Evolutionary conservation across 495 filamentous ascomycete genomes (phyloP), one percentile per base, ranked within the genome.

Genomic region (Talaromyces stipitatus): DNA sequence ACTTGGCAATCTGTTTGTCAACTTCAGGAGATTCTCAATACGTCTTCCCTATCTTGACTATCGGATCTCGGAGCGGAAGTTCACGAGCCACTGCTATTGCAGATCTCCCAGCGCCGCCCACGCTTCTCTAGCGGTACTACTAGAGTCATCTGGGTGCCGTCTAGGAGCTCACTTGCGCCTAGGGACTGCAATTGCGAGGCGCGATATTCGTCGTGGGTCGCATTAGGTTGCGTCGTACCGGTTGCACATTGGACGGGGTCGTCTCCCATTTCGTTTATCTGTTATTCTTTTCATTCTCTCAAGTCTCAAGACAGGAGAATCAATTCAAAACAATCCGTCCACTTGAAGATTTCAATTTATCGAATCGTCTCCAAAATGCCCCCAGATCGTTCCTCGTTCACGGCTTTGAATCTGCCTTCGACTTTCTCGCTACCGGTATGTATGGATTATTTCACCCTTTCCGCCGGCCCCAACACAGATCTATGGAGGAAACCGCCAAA

Each of bases 361-460:
- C 20, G 22, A 24, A 36, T 9, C 29, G 20, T 47, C n/a, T n/a
- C n/a, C 58, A 70, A 57, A 32, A 81, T 82, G 78, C 73, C 78
- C 61, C 78, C 75, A 58, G 69, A 68, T 60, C 67, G 75, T 52
- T 74, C 78, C 5, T 79, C 77, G 11, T 81, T 82, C 61, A 78
- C 72, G 51, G 64, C 75, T 18, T 61, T 82, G 55, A 82, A 82
- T 62, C 63, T 78, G 47, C 74, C 78, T 23, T 59, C 72, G 22
- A 65, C 60, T 20, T 77, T 75, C 59, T 60, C 69, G 6, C 70
- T 81, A 4, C 80, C 80, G 1, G 70, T 71, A 64, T 80, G 72
- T 61, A 78, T 83, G 78, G 79, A 78, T 62, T 81, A 77, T 62
- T 83, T 83, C 68, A 77, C 71, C 4, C 69, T 82, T 27, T 70